Percentiles rank a stretch among this genome's conserved stretches.
phyloP scores from a whole-genome alignment of 2,329 filamentous ascomycete genomes.

The Cercospora citrullina region DNA sequence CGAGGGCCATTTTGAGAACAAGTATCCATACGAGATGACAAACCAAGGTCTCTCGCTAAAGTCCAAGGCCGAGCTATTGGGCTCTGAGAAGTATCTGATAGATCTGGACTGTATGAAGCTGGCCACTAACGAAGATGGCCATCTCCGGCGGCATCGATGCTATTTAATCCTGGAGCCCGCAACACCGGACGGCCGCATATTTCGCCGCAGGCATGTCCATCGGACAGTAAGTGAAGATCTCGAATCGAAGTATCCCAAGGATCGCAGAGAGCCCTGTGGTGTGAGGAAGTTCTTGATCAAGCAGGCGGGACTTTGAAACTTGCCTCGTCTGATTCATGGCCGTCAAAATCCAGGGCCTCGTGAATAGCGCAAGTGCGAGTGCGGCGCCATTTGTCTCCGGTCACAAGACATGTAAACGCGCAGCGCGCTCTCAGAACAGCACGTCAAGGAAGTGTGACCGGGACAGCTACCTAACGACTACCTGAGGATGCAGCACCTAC shows the following conservation, averaged over 20 bases:
- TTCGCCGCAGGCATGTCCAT: conserved; percentile 6
- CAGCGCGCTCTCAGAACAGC: background rate
- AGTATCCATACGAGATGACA: conserved; percentile 18
- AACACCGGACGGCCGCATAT: conserved; percentile 1
- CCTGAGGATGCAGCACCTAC: background rate
- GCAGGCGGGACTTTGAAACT: conserved; percentile 9
- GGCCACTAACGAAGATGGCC: background rate
- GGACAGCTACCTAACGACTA: background rate
- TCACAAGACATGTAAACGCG: background rate
- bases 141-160: conserved; percentile 2
- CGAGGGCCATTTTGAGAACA: conserved; percentile 11
- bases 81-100: conserved; percentile 13
- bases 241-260: conserved; percentile 13
- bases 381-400: background rate
- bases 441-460: background rate
- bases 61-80: conserved; percentile 5
- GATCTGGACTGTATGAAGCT: conserved; percentile 17
- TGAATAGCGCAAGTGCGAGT: too few relatives aligned
- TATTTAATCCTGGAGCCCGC: conserved; percentile 14
- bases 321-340: background rate
- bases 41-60: conserved; percentile 11
- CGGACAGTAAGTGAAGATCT: background rate
- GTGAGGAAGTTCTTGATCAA: conserved; percentile 16
- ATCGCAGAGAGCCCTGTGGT: background rate
- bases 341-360: too few relatives aligned